Conservation (phyloP, 2,329 filamentous ascomycete genomes). For the Colletotrichum sublineola region DNA sequence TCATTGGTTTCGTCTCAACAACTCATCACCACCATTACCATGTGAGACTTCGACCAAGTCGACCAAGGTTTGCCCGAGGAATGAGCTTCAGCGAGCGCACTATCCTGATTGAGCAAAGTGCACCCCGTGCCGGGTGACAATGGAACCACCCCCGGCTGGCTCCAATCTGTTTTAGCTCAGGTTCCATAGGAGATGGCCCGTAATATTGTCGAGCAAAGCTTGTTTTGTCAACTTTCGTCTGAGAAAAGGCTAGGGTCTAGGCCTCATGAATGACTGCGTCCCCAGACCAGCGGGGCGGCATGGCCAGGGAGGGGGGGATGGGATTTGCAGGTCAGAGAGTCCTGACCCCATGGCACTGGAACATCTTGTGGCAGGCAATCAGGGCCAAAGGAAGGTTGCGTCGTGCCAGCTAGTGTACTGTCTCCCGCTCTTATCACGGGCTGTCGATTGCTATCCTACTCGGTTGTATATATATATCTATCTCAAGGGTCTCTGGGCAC, state of each 20-base stretch:
- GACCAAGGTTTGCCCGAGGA: conserved; percentile 7
- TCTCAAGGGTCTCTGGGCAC: conserved; percentile 18
- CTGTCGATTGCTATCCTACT: neutral
- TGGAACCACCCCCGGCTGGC: conserved; percentile 5
- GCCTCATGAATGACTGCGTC: neutral
- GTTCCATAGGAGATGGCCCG: neutral
- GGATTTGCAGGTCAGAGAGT: neutral
- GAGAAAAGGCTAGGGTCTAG: conserved; percentile 25
- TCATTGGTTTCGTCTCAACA: neutral
- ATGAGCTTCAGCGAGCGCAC: neutral
- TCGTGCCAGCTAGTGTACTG: neutral
- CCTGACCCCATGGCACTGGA: conserved; percentile 24
- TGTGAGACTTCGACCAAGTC: neutral
- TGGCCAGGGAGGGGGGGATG: conserved; percentile 10
- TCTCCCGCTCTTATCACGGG: conserved; percentile 1
- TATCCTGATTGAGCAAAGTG: conserved; percentile 14
- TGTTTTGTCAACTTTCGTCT: conserved; percentile 16
- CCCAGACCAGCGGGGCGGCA: conserved; percentile 12
- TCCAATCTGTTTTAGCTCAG: conserved; percentile 13
- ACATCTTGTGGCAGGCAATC: conserved; percentile 16
- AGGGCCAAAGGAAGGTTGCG: neutral
- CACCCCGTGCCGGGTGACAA: conserved; percentile 31
- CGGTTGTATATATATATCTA: neutral
- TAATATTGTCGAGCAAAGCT: conserved; percentile 37
- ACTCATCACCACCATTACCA: conserved; percentile 4